phyloP scores from a whole-genome alignment of 106 monocot species.

The Dioscorea alata region DNA sequence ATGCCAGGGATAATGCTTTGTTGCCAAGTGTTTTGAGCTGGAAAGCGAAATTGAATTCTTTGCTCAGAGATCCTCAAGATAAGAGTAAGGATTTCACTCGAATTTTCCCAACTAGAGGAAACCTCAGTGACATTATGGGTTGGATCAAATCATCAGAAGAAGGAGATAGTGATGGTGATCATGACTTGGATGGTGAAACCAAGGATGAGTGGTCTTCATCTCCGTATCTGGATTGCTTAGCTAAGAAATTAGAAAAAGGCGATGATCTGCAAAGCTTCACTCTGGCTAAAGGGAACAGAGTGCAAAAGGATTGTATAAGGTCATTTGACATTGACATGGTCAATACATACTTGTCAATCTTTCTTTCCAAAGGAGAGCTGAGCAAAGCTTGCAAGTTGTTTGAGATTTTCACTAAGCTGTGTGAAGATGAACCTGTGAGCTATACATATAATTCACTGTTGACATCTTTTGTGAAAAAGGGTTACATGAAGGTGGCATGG shows the following conservation, averaged over 20 bases:
- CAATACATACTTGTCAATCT: constrained; percentile 89
- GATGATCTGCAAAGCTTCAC: constrained; percentile 29
- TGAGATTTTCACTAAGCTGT: constrained; percentile 59
- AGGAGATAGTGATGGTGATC: background rate
- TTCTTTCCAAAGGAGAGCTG: constrained; percentile 64
- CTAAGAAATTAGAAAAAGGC: constrained; percentile 28
- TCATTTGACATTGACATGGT: constrained; percentile 85
- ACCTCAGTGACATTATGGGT: constrained; percentile 40
- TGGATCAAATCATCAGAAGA: constrained; percentile 19
- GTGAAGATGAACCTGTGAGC: constrained; percentile 35
- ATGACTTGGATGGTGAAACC: constrained; percentile 19
- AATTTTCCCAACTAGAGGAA: constrained; percentile 55
- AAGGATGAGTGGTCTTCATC: constrained; percentile 84
- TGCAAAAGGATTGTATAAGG: constrained; percentile 40
- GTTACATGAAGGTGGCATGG: constrained; percentile 80
- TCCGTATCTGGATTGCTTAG: constrained; percentile 66
- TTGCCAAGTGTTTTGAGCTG: constrained; percentile 57
- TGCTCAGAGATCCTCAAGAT: constrained; percentile 51
- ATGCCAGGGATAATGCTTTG: constrained; percentile 44
- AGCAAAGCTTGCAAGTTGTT: constrained; percentile 84
- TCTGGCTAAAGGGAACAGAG: constrained; percentile 45
- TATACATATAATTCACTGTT: constrained; percentile 86
- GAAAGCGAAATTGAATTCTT: constrained; percentile 61
- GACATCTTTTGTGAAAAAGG: constrained; percentile 89
- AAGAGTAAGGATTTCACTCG: constrained; percentile 58